Conservation (phyloP, 306 rosid genomes). For the Luffa aegyptiaca region DNA sequence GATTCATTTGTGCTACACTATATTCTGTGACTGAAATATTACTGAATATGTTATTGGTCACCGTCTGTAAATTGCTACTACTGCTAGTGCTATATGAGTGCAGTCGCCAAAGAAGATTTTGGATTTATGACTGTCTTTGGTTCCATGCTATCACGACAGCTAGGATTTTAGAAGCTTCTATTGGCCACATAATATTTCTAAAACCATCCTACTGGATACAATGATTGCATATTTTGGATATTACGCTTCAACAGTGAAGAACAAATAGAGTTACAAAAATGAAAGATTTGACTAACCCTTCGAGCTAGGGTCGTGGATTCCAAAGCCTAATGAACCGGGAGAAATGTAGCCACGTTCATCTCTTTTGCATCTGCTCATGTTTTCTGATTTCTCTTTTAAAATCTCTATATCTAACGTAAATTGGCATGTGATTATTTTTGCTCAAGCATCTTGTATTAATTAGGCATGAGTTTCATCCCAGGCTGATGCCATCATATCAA, state of each 20-base stretch:
- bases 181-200: neutral
- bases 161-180: neutral
- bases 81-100: neutral
- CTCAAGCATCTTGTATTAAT: slow-evolving; percentile 17
- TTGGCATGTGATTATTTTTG: slow-evolving; percentile 7
- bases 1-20: slow-evolving; percentile 1
- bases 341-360: neutral
- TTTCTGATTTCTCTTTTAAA: neutral
- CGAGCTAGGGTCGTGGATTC: neutral
- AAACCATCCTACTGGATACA: neutral
- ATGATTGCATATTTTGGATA: neutral
- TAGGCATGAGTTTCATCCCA: slow-evolving; percentile 34
- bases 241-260: neutral
- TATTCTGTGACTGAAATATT: neutral
- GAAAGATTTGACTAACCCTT: neutral
- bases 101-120: neutral
- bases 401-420: neutral
- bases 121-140: neutral
- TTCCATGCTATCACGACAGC: neutral
- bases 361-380: neutral
- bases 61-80: neutral
- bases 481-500: slow-evolving; percentile 81
- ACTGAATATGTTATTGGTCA: neutral
- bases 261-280: neutral
- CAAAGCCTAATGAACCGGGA: neutral